Conservation (phyloP, 1,284 basidiomycete genomes). For the Albatrellus sp. region DNA sequence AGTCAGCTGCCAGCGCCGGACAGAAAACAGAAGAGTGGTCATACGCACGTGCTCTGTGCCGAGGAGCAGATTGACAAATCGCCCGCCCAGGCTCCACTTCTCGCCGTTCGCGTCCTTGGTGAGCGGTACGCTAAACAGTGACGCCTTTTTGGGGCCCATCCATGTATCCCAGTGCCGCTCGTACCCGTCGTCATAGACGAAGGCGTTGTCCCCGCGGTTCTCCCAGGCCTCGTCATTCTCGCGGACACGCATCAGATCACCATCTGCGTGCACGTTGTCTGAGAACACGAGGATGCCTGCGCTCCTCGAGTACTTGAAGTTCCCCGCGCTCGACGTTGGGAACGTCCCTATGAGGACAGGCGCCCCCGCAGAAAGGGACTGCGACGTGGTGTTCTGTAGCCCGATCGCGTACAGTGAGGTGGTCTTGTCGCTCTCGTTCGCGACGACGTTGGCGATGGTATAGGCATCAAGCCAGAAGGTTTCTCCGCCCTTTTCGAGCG, state of each 20-base stretch:
- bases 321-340: slow-evolving; percentile 51
- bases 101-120: slow-evolving; percentile 26
- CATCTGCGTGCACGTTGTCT: slow-evolving; percentile 66
- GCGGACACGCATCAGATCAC: slow-evolving; percentile 51
- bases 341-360: slow-evolving; percentile 31
- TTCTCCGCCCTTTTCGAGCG: slow-evolving; percentile 52
- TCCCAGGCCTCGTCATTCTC: slow-evolving; percentile 62
- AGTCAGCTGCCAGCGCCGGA: neutral
- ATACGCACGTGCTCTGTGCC: slow-evolving; percentile 52
- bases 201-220: slow-evolving; percentile 58
- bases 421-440: slow-evolving; percentile 31
- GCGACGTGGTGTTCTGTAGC: slow-evolving; percentile 25
- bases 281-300: slow-evolving; percentile 59
- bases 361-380: slow-evolving; percentile 19
- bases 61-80: slow-evolving; percentile 49
- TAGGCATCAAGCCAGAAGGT: slow-evolving; percentile 64
- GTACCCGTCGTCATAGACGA: slow-evolving; percentile 69
- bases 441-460: slow-evolving; percentile 57
- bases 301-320: slow-evolving; percentile 52
- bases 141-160: slow-evolving; percentile 58
- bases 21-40: neutral
- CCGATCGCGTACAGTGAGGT: slow-evolving; percentile 49
- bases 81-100: slow-evolving; percentile 38
- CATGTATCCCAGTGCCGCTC: slow-evolving; percentile 88
- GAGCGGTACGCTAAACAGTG: slow-evolving; percentile 57